Percentiles rank a stretch among this genome's conserved stretches.
These are phyloP conservation scores for Trypanosomatidae sp. DNA, from an alignment of 208 protist genomes.

Conservation along the genomic window DNA sequence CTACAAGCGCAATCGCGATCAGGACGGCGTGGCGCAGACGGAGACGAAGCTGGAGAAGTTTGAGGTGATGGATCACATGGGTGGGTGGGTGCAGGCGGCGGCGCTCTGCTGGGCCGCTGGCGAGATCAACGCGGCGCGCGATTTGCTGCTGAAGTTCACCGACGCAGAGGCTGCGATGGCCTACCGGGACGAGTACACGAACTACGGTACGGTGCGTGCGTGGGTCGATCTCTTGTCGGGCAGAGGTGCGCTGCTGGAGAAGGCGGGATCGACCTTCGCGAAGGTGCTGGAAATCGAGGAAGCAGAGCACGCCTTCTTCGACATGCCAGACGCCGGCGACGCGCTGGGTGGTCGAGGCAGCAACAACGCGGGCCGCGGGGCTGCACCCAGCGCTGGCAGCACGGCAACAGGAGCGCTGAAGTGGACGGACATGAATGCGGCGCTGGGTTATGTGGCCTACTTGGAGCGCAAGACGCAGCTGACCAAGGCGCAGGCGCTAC, in stretches of 20 bases:
- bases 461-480: constrained; percentile 86
- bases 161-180: constrained; percentile 31
- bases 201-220: constrained; percentile 60
- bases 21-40: constrained; percentile 45
- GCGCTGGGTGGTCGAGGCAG: too few species aligned
- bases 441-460: constrained; percentile 82
- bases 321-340: too few species aligned
- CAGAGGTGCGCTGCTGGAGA: constrained; percentile 79
- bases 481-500: constrained; percentile 64
- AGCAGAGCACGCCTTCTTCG: constrained; percentile 16
- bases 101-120: constrained; percentile 66
- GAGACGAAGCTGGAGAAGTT: constrained; percentile 54
- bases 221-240: constrained; percentile 89
- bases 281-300: constrained; percentile 62
- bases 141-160: constrained; percentile 54
- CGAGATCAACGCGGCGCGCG: constrained; percentile 62
- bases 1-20: constrained; percentile 72
- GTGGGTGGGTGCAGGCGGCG: constrained; percentile 65
- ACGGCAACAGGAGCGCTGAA: constrained; percentile 3
- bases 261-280: constrained; percentile 75
- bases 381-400: neutral
- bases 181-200: constrained; percentile 85
- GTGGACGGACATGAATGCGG: constrained; percentile 71
- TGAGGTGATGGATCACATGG: constrained; percentile 35
- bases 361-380: too few species aligned